Percentiles rank a stretch among this genome's conserved stretches.
phyloP scores from a whole-genome alignment of 805 yeast genomes.

The Saccharomycopsis amapae region DNA sequence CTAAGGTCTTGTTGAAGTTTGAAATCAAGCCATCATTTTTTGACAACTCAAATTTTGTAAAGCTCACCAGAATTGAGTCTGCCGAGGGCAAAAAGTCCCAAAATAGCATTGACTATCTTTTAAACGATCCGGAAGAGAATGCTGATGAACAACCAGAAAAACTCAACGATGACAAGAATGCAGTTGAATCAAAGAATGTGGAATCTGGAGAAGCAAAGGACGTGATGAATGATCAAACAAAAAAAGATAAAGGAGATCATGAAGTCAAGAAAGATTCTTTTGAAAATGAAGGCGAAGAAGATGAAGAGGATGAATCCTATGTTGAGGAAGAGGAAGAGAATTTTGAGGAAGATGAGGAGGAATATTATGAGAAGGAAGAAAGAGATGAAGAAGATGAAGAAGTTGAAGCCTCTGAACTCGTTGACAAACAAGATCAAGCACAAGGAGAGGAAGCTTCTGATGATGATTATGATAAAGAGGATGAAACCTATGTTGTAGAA shows the following conservation, averaged over 20 bases:
- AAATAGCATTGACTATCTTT: neutral
- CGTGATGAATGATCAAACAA: neutral
- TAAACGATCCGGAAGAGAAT: conserved; percentile 3
- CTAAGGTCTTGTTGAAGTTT: conserved; percentile 12
- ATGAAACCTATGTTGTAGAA: too few relatives aligned
- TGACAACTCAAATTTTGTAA: conserved; percentile 5
- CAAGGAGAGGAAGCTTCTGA: too few relatives aligned
- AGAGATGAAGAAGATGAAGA: conserved; percentile 2
- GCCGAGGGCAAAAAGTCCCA: neutral
- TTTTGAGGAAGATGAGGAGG: conserved; percentile 9
- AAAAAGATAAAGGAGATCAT: conserved; percentile 21
- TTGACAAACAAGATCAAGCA: neutral
- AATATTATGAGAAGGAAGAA: conserved; percentile 2
- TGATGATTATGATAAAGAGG: neutral
- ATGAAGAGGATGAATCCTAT: conserved; percentile 12
- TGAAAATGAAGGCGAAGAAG: conserved; percentile 22
- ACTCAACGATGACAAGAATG: neutral
- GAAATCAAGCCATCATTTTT: conserved; percentile 9
- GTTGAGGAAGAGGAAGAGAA: conserved; percentile 13
- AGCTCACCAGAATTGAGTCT: conserved; percentile 7
- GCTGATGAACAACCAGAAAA: conserved; percentile 5
- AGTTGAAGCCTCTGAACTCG: conserved; percentile 1
- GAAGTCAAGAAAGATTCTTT: conserved; percentile 20
- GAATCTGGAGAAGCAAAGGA: conserved; percentile 3
- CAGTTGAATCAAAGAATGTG: neutral